phyloP scores from a whole-genome alignment of 306 rosid species.

The Chamaecrista fasciculata region DNA sequence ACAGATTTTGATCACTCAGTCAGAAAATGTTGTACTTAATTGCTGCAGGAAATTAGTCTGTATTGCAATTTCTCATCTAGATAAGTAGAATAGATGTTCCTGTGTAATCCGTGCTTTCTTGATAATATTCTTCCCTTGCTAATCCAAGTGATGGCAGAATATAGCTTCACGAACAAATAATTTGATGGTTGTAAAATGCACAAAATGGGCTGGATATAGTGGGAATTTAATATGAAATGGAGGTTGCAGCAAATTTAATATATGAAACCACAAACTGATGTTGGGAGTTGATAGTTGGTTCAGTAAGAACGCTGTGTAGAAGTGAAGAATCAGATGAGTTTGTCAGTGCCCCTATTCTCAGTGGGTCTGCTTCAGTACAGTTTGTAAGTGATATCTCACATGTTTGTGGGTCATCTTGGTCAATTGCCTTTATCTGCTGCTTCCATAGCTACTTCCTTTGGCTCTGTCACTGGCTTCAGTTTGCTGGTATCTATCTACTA shows the following conservation, averaged over 20 bases:
- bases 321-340: constrained; percentile 64
- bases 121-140: too few species aligned
- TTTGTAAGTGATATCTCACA: constrained; percentile 49
- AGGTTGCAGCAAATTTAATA: too few species aligned
- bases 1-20: constrained; percentile 51
- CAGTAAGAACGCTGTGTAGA: too few species aligned
- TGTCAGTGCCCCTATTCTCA: constrained; percentile 58
- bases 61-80: constrained; percentile 21
- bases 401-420: constrained; percentile 73
- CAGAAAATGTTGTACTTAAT: constrained; percentile 20
- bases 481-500: constrained; percentile 42
- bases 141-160: too few species aligned
- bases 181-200: too few species aligned
- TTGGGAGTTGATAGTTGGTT: too few species aligned
- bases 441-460: constrained; percentile 64
- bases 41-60: constrained; percentile 20
- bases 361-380: constrained; percentile 47
- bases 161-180: too few species aligned
- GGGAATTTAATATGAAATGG: too few species aligned
- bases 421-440: constrained; percentile 64
- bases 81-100: too few species aligned
- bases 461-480: constrained; percentile 54
- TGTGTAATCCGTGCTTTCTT: too few species aligned
- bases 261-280: too few species aligned
- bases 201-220: too few species aligned